These are phyloP conservation scores for Geranium incanum DNA, from an alignment of 441 rosid species.

Conservation along the genomic window DNA sequence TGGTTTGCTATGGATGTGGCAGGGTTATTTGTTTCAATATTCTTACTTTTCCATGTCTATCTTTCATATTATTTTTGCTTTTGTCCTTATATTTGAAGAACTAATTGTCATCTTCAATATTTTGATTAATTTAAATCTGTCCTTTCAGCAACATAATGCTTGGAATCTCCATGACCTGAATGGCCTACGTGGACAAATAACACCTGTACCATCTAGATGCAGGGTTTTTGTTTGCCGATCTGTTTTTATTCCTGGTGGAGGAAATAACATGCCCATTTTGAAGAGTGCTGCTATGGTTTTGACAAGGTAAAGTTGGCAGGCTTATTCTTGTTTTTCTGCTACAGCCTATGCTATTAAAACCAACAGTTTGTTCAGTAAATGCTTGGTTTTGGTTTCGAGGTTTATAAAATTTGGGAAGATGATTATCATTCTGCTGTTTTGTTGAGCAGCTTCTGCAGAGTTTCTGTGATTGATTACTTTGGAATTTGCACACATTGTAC, in stretches of 20 bases:
- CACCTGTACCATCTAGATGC: slow-evolving; percentile 41
- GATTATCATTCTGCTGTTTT: not conserved
- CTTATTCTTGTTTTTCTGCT: not conserved
- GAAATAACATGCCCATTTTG: slow-evolving; percentile 50
- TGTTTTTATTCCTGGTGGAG: slow-evolving; percentile 48
- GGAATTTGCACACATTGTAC: not conserved
- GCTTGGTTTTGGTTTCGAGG: not conserved
- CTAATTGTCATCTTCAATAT: not conserved
- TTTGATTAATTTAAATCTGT: not conserved
- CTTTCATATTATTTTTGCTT: slow-evolving; percentile 9
- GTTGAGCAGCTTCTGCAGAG: not conserved
- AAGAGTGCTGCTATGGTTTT: slow-evolving; percentile 52
- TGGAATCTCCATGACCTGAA: slow-evolving; percentile 53
- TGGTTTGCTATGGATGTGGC: slow-evolving; percentile 22
- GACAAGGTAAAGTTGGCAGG: slow-evolving; percentile 37
- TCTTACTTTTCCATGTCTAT: slow-evolving; percentile 5
- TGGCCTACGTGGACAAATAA: slow-evolving; percentile 34
- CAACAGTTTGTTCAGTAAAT: not conserved
- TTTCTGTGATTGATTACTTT: not conserved
- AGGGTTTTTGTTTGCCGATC: slow-evolving; percentile 61
- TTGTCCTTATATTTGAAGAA: slow-evolving; percentile 2
- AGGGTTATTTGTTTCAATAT: not conserved
- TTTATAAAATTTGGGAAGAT: not conserved
- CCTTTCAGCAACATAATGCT: slow-evolving; percentile 47
- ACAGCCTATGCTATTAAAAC: not conserved